These are phyloP conservation scores for Fusarium brachygibbosum DNA, from an alignment of 2,329 filamentous ascomycete genomes.

Conservation along the genomic window DNA sequence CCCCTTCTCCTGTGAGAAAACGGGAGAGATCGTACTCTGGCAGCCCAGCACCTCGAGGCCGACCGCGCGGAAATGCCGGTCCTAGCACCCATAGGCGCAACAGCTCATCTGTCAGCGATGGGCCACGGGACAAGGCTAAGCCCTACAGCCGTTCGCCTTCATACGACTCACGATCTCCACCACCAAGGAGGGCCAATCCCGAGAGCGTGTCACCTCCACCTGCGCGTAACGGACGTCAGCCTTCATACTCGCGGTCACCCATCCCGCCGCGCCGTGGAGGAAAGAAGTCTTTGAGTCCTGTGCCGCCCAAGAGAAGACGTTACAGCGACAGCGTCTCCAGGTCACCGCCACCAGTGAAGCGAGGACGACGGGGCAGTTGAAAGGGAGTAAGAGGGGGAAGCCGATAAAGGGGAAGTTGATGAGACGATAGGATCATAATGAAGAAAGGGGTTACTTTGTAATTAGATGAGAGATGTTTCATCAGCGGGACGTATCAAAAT, in stretches of 20 bases:
- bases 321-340: slow-evolving; percentile 52
- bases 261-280: slow-evolving; percentile 40
- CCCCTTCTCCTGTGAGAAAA: slow-evolving; percentile 41
- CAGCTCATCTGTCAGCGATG: slow-evolving; percentile 54
- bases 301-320: slow-evolving; percentile 50
- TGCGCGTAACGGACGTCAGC: slow-evolving; percentile 42
- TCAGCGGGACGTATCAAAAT: slow-evolving; percentile 44
- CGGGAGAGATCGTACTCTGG: slow-evolving; percentile 39
- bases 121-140: slow-evolving; percentile 44
- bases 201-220: slow-evolving; percentile 40
- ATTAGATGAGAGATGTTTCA: slow-evolving; percentile 43
- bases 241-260: slow-evolving; percentile 46
- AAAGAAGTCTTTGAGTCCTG: slow-evolving; percentile 46
- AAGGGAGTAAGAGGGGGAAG: slow-evolving; percentile 1
- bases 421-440: slow-evolving; percentile 15
- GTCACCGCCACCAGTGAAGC: slow-evolving; percentile 53
- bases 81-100: slow-evolving; percentile 47
- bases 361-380: slow-evolving; percentile 50
- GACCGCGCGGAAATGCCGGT: slow-evolving; percentile 38
- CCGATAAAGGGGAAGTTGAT: not conserved
- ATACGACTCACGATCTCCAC: slow-evolving; percentile 51
- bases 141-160: slow-evolving; percentile 52
- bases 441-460: slow-evolving; percentile 26
- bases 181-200: slow-evolving; percentile 42
- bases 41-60: slow-evolving; percentile 45